Base-by-base conservation (phyloP, 345 rosid genomes). In the Gynandropsis gynandra region DNA sequence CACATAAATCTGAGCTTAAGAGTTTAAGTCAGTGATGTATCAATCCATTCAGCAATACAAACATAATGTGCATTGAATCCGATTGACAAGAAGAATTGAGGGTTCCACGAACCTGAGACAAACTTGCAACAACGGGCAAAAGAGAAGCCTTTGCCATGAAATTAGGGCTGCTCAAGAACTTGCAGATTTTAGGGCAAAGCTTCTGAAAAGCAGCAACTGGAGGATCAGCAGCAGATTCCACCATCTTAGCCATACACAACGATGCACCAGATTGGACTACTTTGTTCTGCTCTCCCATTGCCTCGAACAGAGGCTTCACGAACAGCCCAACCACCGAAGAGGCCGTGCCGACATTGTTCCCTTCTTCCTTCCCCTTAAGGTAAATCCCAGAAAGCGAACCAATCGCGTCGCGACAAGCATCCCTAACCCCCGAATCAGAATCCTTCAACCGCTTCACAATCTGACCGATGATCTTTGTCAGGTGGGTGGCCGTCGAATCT, bases 201-300 rank as follows among this genome's bases (percentile, higher is more conserved):
- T 93, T 93, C 66, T 87, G 93, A 16, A 92, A 85, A 1, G 90
- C 73, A 31, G 61, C 58, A 40, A 71, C 39, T 0, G 90, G 89
- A 13, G 81, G 85, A 50, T 42, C 74, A 1, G 78, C 67, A 0
- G 97, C 87, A 29, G 74, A 78, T 15, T 93, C 95, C 55, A 93
- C 85, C 92, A 88, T 74, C 77, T 74, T 88, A 19, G 89, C 92
- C 96, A 88, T 74, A 70, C 95, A 93, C 19, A 74, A 58, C 6
- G 97, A 83, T 10, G 97, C 97, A 44, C 95, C 97, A 14, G 87
- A 74, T 69, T 88, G 99, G 21, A 81, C 96, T 33, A 72, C 79
- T 63, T 83, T 93, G 62, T 82, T 85, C 80, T 93, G 99, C 63
- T 93, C 99, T 20, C 85, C 88, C 99, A 93, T 93, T 2, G 89